Evolutionary conservation across 2,329 filamentous ascomycete species (phyloP), one percentile per base, ranked within the genome.

Genomic region (Cordyceps fumosorosea): DNA sequence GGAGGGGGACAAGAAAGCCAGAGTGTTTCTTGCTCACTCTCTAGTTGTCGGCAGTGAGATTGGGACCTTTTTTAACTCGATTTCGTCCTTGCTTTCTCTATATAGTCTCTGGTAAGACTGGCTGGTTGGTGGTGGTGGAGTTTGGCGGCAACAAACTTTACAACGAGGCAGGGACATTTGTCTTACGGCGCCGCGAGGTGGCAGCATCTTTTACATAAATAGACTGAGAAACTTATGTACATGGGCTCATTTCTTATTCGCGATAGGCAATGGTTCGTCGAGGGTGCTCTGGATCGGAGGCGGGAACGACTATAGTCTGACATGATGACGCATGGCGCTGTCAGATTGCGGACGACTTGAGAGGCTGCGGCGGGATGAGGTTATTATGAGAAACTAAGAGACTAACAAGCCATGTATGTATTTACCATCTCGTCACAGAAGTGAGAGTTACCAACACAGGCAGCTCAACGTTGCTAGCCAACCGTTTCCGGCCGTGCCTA

Each of bases 241-340:
- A 42, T 61, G 59, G 42, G 51, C 51, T 61, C 26, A 56, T 50
- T 44, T 48, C 16, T 40, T 55, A 16, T 50, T 61, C 59, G 18
- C 37, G 59, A 61, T 55, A 55, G 59, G 52, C 42, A 61, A 50
- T 55, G 42, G 51, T 48, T 61, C 42, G 59, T 54, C 58, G 26
- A 47, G 50, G 54, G 45, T 42, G 37, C 59, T 53, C 37, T 47
- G 51, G 42, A 40, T 45, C 37, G 44, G 16, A 10, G n/a, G n/a
- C 32, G 20, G 56, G 44, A 50, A 44, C 34, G 40, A 61, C 59
- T 61, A 61, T 61, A 61, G 59, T 61, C 59, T 61, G 59, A 61
- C 59, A 50, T 61, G 59, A 61, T 61, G 59, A 61, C 51, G 51
- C 40, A 53, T 53, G 26, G 51, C 59, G 44, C 32, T 50, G 59